Evolutionary conservation across 176 grass and related monocot genomes (phyloP).

Genomic region (Aegilops speltoides): DNA sequence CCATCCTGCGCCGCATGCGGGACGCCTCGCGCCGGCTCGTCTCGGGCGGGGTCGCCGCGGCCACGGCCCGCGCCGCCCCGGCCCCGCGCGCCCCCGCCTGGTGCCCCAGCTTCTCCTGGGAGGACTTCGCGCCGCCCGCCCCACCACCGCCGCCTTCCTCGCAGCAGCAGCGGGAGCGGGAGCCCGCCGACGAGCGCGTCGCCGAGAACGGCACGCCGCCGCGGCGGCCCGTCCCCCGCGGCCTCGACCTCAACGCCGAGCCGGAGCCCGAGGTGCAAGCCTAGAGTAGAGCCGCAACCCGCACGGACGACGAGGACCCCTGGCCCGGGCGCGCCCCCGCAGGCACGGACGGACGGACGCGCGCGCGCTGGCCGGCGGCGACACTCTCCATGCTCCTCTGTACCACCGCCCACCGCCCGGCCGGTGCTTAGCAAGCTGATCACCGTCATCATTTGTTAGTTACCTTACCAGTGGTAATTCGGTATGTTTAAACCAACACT

Average conservation of each 20-base stretch:
- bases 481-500: background rate
- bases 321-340: too few relatives aligned
- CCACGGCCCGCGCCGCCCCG: background rate
- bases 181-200: slow-evolving; percentile 21
- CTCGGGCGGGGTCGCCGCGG: background rate
- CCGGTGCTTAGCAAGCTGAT: background rate
- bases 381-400: background rate
- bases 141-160: background rate
- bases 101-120: slow-evolving; percentile 69
- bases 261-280: slow-evolving; percentile 53
- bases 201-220: slow-evolving; percentile 17
- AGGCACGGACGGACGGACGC: background rate
- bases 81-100: slow-evolving; percentile 29
- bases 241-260: slow-evolving; percentile 67
- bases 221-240: background rate
- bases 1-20: slow-evolving; percentile 74
- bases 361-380: too few relatives aligned
- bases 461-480: background rate
- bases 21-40: slow-evolving; percentile 34
- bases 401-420: too few relatives aligned
- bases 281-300: background rate
- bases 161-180: background rate
- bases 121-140: slow-evolving; percentile 52
- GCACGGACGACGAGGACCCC: background rate
- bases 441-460: background rate